Percentiles rank a stretch among this genome's conserved stretches.
These are phyloP conservation scores for Heritiera littoralis DNA, from an alignment of 345 rosid species.

Conservation along the genomic window DNA sequence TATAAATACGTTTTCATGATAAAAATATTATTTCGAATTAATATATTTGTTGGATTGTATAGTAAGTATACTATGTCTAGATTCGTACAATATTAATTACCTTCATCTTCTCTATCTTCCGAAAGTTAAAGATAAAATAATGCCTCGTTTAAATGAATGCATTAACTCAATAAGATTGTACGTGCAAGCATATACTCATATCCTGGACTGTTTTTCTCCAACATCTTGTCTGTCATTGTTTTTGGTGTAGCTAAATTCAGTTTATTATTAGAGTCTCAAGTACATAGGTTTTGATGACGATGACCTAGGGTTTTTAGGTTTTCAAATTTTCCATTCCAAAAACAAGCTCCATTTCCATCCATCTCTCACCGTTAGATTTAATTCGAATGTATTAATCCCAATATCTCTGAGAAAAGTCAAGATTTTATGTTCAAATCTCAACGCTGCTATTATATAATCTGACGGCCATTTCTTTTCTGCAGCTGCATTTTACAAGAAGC, in stretches of 20 bases:
- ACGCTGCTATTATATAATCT: slow-evolving; percentile 15
- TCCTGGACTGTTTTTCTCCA: slow-evolving; percentile 23
- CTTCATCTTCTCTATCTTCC: neutral
- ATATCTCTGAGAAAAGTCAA: slow-evolving; percentile 35
- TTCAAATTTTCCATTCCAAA: slow-evolving; percentile 4
- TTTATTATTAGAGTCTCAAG: neutral
- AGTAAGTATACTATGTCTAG: no score
- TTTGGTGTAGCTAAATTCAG: slow-evolving; percentile 11
- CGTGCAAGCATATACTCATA: slow-evolving; percentile 30
- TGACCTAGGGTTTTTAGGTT: slow-evolving; percentile 29
- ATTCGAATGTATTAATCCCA: slow-evolving; percentile 30
- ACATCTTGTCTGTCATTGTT: slow-evolving; percentile 25
- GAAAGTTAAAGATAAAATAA: neutral
- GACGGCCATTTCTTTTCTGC: neutral
- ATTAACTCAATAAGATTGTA: neutral
- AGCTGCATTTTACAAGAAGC: neutral
- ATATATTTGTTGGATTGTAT: no score
- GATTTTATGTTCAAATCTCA: slow-evolving; percentile 37
- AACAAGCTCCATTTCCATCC: neutral
- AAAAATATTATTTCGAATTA: no score
- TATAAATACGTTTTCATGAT: no score
- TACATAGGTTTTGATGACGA: slow-evolving; percentile 35
- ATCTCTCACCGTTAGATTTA: slow-evolving; percentile 24
- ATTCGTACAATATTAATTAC: no score
- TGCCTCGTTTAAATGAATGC: neutral